Evolutionary conservation across 768 basidiomycete species (phyloP).

Genomic region (Pulveroboletus sp.): DNA sequence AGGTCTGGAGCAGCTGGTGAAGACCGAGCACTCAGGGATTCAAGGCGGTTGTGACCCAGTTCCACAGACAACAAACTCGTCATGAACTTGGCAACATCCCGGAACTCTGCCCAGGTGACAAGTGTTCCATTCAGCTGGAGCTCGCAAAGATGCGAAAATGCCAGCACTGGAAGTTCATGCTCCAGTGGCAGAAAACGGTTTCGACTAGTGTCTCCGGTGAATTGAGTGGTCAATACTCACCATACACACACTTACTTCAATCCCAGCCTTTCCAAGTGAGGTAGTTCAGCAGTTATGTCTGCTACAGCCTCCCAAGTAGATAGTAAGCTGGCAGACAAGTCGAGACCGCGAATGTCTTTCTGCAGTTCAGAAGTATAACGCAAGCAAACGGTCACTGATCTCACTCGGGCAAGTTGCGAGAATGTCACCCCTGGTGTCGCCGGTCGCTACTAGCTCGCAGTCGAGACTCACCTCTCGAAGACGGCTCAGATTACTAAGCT

Average conservation of each 20-base stretch:
- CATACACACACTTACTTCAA: constrained; percentile 64
- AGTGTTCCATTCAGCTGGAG: constrained; percentile 73
- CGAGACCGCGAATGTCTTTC: constrained; percentile 71
- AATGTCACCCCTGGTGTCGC: constrained; percentile 49
- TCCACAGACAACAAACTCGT: constrained; percentile 53
- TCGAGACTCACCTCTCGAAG: constrained; percentile 82
- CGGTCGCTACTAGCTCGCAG: constrained; percentile 52
- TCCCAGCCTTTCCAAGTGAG: constrained; percentile 55
- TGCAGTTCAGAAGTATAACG: constrained; percentile 11
- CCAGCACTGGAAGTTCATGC: constrained; percentile 30
- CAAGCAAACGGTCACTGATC: constrained; percentile 20
- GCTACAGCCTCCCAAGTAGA: constrained; percentile 67
- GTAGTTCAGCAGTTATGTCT: constrained; percentile 57
- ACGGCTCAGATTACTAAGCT: constrained; percentile 58
- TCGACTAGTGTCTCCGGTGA: constrained; percentile 43
- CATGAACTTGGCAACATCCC: constrained; percentile 46
- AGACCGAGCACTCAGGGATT: constrained; percentile 24
- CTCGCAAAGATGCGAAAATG: constrained; percentile 54
- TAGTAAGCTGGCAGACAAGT: constrained; percentile 75
- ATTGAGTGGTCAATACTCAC: constrained; percentile 12
- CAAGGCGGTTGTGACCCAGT: constrained; percentile 65
- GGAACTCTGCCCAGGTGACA: constrained; percentile 66
- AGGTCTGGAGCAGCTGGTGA: constrained; percentile 29
- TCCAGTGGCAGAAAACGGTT: constrained; percentile 53
- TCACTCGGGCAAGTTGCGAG: constrained; percentile 62